Conservation (phyloP, 306 rosid species). For the Adenanthera pavonina region DNA sequence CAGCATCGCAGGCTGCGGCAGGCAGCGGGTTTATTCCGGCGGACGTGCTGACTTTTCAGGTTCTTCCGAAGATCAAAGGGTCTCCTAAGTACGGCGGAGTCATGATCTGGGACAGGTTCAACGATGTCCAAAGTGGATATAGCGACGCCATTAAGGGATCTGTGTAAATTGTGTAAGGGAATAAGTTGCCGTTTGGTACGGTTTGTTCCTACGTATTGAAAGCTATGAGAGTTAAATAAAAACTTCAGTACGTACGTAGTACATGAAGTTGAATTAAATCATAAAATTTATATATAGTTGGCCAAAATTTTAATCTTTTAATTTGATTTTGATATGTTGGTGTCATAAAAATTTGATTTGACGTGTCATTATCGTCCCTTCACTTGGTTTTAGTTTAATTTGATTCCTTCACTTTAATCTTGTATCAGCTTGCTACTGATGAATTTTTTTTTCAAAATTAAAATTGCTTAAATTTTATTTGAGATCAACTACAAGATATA, state of each 20-base stretch:
- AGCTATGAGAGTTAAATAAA: not conserved
- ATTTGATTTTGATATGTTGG: too few relatives aligned
- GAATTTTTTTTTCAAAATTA: too few relatives aligned
- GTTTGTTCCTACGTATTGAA: conserved; percentile 4
- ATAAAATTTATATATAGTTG: too few relatives aligned
- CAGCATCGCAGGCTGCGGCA: conserved; percentile 64
- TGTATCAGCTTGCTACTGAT: too few relatives aligned
- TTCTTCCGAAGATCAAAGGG: conserved; percentile 59
- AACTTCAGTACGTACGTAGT: conserved; percentile 5
- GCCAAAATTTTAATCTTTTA: too few relatives aligned
- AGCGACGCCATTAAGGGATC: conserved; percentile 42
- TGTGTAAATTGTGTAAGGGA: not conserved
- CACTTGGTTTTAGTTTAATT: too few relatives aligned
- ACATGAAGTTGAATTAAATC: not conserved
- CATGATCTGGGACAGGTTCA: conserved; percentile 62
- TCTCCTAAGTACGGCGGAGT: conserved; percentile 67
- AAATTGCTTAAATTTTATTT: too few relatives aligned
- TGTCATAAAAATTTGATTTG: too few relatives aligned
- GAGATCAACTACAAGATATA: too few relatives aligned
- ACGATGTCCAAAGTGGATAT: conserved; percentile 34
- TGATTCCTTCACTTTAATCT: too few relatives aligned
- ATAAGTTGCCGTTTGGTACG: conserved; percentile 35
- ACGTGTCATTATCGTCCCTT: too few relatives aligned
- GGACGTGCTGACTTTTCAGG: conserved; percentile 49
- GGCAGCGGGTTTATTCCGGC: conserved; percentile 60